These are phyloP conservation scores for Talaromyces wortmannii DNA, from an alignment of 495 filamentous ascomycete genomes.

Conservation along the genomic window DNA sequence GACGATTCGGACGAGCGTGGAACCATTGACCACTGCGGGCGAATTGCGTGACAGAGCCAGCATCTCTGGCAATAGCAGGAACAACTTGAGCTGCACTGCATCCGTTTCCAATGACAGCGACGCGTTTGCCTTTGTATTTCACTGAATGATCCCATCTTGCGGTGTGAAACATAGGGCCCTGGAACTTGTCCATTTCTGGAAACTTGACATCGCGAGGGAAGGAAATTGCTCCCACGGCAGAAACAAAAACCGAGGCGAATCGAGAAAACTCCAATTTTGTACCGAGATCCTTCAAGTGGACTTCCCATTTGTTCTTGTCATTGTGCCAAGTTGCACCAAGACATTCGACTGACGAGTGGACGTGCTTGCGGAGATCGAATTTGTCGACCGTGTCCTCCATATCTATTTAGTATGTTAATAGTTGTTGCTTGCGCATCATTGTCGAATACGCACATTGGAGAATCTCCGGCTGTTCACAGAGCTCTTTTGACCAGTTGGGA, in stretches of 20 bases:
- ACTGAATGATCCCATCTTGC: conserved; percentile 34
- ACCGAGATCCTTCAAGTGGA: conserved; percentile 13
- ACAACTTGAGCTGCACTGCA: conserved; percentile 34
- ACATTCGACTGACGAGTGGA: conserved; percentile 13
- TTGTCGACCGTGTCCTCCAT: conserved; percentile 26
- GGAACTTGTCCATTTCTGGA: conserved; percentile 31
- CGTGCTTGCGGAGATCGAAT: conserved; percentile 19
- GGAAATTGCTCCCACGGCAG: conserved; percentile 40
- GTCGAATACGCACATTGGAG: conserved; percentile 12
- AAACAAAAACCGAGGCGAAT: conserved; percentile 30
- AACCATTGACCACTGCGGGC: conserved; percentile 53
- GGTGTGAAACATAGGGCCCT: conserved; percentile 39
- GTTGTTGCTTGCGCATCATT: not conserved
- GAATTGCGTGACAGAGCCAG: conserved; percentile 44
- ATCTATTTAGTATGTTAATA: conserved; percentile 6
- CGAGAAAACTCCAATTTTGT: conserved; percentile 12
- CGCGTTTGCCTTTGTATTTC: conserved; percentile 27
- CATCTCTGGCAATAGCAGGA: conserved; percentile 23
- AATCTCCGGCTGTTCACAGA: conserved; percentile 44
- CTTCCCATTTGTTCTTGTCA: conserved; percentile 14
- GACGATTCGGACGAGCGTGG: conserved; percentile 19
- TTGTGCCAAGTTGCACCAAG: conserved; percentile 16
- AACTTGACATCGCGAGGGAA: conserved; percentile 32
- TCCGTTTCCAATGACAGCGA: conserved; percentile 47
- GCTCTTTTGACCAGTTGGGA: conserved; percentile 40